Evolutionary conservation across 2,329 filamentous ascomycete genomes (phyloP), one percentile per base, ranked within the genome.

Genomic region (Pseudogymnoascus sp.): DNA sequence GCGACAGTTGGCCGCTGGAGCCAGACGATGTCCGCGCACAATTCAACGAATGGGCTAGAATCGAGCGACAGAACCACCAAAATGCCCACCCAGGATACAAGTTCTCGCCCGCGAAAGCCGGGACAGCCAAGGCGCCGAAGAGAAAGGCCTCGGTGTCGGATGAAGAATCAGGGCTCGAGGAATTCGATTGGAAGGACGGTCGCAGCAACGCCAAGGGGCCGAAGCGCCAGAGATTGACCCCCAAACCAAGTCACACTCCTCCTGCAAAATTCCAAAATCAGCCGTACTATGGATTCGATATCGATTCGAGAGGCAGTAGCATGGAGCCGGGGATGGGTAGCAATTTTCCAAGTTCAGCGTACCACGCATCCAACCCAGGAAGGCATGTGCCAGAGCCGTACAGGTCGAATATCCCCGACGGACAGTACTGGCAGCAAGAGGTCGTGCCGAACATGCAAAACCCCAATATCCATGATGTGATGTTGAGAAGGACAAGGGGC

Each of bases 71-170:
- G 69, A 96, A 96, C 75, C 93, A 97, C 74, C 85, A 89, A 62
- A 82, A 84, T 62, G 92, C 93, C 2, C 91, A 96, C 69, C 95
- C 95, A 0, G 85, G 86, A 44, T 99, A 97, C 81, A 97, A 96
- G 76, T 99, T 97, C 77, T 89, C 90, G 1, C 93, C 93, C 1
- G 88, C 88, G 70, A 96, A 95, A 76, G 77, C 81, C 36, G 71
- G 70, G 12, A 46, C 64, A 59, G 75, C 80, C 14, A 77, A 79
- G 60, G 72, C 71, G 11, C 68, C 76, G 21, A 84, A 82, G 69
- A 81, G 82, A 68, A 84, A 83, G 66, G 64, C 69, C 21, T 69
- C 70, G 5, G 74, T 76, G 34, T 75, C 74, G 12, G 78, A 69
- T 23, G 72, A 77, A 5, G 70, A 76, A 4, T 80, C 78, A 11